These are phyloP conservation scores for Trichoderma oligosporum DNA, from an alignment of 2,329 filamentous ascomycete genomes.

Conservation along the genomic window DNA sequence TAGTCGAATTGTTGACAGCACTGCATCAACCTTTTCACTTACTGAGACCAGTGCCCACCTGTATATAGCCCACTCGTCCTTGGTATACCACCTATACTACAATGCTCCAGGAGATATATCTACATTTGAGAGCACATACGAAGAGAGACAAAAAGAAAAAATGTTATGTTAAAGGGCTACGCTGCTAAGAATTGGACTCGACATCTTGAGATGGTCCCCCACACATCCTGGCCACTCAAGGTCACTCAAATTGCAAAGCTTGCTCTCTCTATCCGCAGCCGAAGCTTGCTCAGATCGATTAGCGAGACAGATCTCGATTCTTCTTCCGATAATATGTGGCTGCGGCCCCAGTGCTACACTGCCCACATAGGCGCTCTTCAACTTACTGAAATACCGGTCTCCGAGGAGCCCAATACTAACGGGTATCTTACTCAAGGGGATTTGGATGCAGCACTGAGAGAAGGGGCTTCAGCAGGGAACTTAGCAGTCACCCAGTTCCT, in stretches of 20 bases:
- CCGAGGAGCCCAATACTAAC: neutral
- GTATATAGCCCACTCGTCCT: neutral
- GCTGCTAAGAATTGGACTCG: neutral
- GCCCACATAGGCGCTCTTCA: neutral
- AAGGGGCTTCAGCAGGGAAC: neutral
- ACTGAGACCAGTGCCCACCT: constrained; percentile 4
- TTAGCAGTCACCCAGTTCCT: neutral
- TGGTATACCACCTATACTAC: neutral
- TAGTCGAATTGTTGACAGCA: neutral
- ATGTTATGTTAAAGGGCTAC: neutral
- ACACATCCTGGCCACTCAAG: neutral
- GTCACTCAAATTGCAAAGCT: neutral
- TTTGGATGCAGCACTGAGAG: neutral
- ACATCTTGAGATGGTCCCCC: constrained; percentile 3
- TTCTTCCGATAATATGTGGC: neutral
- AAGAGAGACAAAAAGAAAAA: neutral
- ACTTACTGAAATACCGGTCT: neutral
- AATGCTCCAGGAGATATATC: neutral
- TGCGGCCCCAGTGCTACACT: neutral
- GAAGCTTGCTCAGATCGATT: neutral
- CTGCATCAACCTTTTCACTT: constrained; percentile 1
- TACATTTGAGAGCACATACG: neutral
- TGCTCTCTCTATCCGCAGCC: neutral
- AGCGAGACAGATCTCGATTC: neutral
- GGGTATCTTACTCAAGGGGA: neutral